These are phyloP conservation scores for Torulaspora pretoriensis DNA, from an alignment of 1,139 yeast genomes.

Conservation along the genomic window DNA sequence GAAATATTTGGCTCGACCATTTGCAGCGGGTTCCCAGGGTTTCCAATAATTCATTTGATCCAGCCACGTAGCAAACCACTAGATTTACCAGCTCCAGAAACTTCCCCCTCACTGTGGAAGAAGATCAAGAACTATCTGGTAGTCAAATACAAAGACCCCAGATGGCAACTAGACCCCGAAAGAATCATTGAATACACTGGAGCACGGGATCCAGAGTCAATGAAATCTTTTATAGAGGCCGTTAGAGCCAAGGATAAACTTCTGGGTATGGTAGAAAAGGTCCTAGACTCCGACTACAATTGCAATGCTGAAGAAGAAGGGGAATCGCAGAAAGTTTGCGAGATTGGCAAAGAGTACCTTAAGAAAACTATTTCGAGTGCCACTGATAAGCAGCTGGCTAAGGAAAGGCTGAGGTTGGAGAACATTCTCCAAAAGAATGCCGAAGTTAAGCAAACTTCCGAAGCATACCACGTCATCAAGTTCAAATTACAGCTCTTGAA, in stretches of 20 bases:
- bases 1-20: constrained; percentile 32
- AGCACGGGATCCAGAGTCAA: constrained; percentile 22
- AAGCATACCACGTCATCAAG: constrained; percentile 4
- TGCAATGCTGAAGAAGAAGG: constrained; percentile 12
- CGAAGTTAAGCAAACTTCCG: constrained; percentile 4
- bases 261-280: constrained; percentile 3
- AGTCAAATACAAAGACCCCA: constrained; percentile 15
- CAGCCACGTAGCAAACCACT: constrained; percentile 19
- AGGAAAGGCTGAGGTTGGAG: constrained; percentile 16
- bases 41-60: constrained; percentile 33
- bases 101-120: constrained; percentile 6
- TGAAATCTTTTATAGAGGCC: constrained; percentile 23
- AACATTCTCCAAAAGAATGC: constrained; percentile 13
- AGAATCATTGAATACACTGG: constrained; percentile 30
- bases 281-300: constrained; percentile 9
- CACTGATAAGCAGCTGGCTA: background rate
- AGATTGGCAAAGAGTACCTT: constrained; percentile 16
- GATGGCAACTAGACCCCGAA: constrained; percentile 20
- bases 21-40: constrained; percentile 34
- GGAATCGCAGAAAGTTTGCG: constrained; percentile 12
- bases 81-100: constrained; percentile 2
- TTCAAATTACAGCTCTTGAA: constrained; percentile 13
- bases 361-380: constrained; percentile 3
- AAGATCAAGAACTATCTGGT: constrained; percentile 13
- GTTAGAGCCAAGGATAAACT: constrained; percentile 15